Conservation (phyloP, 768 basidiomycete genomes). For the Collybia mongolica region DNA sequence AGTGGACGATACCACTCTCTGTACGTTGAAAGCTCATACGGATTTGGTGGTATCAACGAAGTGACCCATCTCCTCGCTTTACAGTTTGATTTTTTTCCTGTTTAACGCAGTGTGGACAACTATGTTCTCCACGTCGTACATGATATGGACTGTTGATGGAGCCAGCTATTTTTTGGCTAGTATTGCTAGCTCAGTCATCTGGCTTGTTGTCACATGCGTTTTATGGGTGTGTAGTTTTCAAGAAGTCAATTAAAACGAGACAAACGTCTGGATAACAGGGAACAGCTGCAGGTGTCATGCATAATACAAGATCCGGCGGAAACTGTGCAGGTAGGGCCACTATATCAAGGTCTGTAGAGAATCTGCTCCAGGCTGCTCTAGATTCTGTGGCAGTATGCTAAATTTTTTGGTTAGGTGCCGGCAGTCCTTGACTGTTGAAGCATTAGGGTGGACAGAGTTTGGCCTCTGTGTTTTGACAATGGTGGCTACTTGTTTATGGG, state of each 20-base stretch:
- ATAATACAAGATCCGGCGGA: conserved; percentile 57
- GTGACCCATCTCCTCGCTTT: background rate
- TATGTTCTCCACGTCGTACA: conserved; percentile 65
- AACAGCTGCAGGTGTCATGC: conserved; percentile 65
- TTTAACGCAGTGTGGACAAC: conserved; percentile 77
- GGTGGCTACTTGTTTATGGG: conserved; percentile 48
- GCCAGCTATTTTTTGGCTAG: conserved; percentile 69
- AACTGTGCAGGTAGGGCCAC: conserved; percentile 52
- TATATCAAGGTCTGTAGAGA: conserved; percentile 46
- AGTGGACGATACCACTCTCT: conserved; percentile 62
- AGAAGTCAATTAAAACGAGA: background rate
- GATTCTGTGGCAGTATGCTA: background rate
- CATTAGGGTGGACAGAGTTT: conserved; percentile 76
- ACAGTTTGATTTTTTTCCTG: conserved; percentile 55
- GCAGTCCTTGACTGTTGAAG: conserved; percentile 71
- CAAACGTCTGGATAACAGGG: conserved; percentile 44
- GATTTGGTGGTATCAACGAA: background rate
- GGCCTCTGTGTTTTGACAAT: conserved; percentile 57
- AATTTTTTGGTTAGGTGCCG: conserved; percentile 47
- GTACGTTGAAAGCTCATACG: conserved; percentile 34
- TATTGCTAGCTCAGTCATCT: conserved; percentile 73
- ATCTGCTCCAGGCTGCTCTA: background rate
- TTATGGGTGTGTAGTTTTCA: conserved; percentile 56
- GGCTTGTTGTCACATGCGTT: conserved; percentile 62
- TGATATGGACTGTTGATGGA: conserved; percentile 69